These are phyloP conservation scores for Claviceps sp. DNA, from an alignment of 2,329 filamentous ascomycete genomes.

Conservation along the genomic window DNA sequence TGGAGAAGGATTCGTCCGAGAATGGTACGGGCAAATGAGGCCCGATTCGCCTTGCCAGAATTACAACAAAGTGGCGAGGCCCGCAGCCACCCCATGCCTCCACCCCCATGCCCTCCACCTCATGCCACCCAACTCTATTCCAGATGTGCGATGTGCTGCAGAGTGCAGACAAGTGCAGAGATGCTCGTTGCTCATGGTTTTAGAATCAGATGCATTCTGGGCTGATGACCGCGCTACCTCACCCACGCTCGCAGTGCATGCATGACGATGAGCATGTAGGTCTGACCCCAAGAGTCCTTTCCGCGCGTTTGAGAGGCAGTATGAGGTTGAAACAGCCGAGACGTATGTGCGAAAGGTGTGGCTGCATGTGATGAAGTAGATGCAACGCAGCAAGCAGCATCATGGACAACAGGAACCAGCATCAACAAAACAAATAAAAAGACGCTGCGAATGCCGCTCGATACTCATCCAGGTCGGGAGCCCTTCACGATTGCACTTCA, in stretches of 20 bases:
- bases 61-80: conserved; percentile 2
- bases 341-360: not conserved
- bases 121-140: conserved; percentile 1
- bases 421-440: too few relatives aligned
- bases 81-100: conserved; percentile 2
- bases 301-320: too few relatives aligned
- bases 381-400: too few relatives aligned
- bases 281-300: not conserved
- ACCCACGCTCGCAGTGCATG: not conserved
- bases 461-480: too few relatives aligned
- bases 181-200: too few relatives aligned
- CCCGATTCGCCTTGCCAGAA: conserved; percentile 4
- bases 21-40: conserved; percentile 4
- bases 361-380: too few relatives aligned
- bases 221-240: not conserved
- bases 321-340: not conserved
- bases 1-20: not conserved
- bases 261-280: not conserved
- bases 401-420: too few relatives aligned
- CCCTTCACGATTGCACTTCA: too few relatives aligned
- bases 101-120: not conserved
- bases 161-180: too few relatives aligned
- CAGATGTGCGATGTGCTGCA: not conserved
- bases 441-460: too few relatives aligned
- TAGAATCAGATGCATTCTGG: not conserved